Base-by-base conservation (phyloP, 306 rosid species). In the Fagus sylvatica region DNA sequence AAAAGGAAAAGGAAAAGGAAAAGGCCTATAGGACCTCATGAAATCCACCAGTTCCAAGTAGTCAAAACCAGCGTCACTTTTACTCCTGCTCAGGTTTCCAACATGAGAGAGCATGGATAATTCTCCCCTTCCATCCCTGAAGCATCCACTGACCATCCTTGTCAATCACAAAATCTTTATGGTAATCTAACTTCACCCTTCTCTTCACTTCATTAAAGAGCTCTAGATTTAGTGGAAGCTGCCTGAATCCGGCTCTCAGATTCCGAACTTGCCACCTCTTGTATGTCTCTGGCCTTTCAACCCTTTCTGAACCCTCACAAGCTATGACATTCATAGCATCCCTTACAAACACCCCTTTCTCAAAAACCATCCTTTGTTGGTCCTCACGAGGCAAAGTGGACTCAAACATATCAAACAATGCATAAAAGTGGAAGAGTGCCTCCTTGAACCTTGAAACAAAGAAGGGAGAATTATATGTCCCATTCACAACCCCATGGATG, bases 51-150 rank as follows among this genome's bases (percentile, higher is more conserved):
- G 9, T 46, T 2, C 51, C 11, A 46, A 46, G 13, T 46, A 0
- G 15, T 46, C 51, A 46, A 2, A 0, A 46, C 51, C 51, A 46
- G 51, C 51, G 2, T 46, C 51, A 46, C 2, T 46, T 46, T 46
- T 46, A 5, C 41, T 43, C 57, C 85, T 83, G 81, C 43, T 86
- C 89, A 0, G 94, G 93, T 32, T 86, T 88, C 96, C 96, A 93
- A 80, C 91, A 85, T 1, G 92, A 81, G 37, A 90, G 82, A 79
- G 97, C 94, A 74, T 74, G 54, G 4, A 85, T 55, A 65, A 85
- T 76, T 56, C 92, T 54, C 1, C 94, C 94, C 85, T 85, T 91
- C 97, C 94, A 91, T 56, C 97, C 86, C 69, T 89, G 94, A 2
- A 89, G 84, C 87, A 91, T 49, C 94, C 92, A 89, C 8, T 86